Conservation (phyloP, 78 protist genomes). For the Creolimax fragrantissima region DNA sequence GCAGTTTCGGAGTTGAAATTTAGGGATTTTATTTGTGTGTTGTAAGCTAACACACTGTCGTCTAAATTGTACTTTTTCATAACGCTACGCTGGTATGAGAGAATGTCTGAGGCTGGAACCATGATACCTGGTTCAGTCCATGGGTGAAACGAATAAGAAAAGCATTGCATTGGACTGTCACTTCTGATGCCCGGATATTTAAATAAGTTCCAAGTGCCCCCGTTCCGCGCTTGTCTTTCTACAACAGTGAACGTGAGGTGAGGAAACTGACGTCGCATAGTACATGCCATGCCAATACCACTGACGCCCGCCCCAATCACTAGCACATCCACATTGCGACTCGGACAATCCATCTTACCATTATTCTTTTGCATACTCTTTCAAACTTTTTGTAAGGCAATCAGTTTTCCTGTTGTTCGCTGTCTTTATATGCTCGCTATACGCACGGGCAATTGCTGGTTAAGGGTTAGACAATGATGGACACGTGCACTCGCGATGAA, state of each 20-base stretch:
- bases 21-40: background rate
- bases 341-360: no score
- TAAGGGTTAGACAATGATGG: no score
- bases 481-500: no score
- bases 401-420: no score
- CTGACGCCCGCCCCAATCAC: background rate
- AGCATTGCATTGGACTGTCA: background rate
- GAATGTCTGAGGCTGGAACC: background rate
- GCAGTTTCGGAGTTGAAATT: background rate
- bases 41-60: background rate
- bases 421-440: no score
- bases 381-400: no score
- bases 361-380: no score
- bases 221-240: background rate
- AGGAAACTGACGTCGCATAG: background rate
- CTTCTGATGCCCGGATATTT: conserved; percentile 9
- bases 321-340: background rate
- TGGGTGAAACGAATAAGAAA: background rate
- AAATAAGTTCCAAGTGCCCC: conserved; percentile 22
- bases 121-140: background rate
- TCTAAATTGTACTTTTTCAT: background rate
- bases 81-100: background rate
- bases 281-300: background rate
- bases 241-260: background rate
- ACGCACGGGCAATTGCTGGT: no score